A percentile compares a stretch with the other conserved stretches of the same genome.
Evolutionary conservation across 192 early-diverging fungal species (phyloP).

Genomic region (Umbelopsis isabellina): DNA sequence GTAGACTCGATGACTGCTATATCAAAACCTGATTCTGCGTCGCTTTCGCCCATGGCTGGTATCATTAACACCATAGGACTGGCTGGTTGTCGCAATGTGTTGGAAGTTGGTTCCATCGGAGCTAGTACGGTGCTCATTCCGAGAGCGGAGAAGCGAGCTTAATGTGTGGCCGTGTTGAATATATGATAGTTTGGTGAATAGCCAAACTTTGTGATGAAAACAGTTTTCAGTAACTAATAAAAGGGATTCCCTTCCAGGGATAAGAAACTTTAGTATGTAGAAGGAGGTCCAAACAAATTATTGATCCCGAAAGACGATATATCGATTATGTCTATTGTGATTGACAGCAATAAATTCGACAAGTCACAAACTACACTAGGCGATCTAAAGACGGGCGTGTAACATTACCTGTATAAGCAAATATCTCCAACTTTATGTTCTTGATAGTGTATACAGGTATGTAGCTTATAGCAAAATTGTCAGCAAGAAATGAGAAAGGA

Average conservation of each 20-base stretch:
- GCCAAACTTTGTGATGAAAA: too few species aligned
- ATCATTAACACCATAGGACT: not conserved
- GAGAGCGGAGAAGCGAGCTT: slow-evolving; percentile 9
- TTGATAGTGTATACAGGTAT: not conserved
- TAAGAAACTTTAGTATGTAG: too few species aligned
- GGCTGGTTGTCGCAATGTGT: not conserved
- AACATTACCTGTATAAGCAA: too few species aligned
- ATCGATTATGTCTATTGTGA: too few species aligned
- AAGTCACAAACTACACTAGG: too few species aligned
- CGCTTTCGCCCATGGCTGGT: not conserved
- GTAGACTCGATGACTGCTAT: slow-evolving; percentile 16
- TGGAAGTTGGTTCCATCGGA: not conserved
- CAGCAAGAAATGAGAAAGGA: not conserved
- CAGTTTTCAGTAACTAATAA: too few species aligned
- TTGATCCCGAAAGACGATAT: too few species aligned
- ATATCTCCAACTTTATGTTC: too few species aligned
- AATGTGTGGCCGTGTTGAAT: not conserved
- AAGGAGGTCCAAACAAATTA: too few species aligned
- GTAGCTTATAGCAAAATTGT: not conserved
- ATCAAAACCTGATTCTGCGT: slow-evolving; percentile 9
- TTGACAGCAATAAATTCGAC: too few species aligned
- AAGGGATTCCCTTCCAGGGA: too few species aligned
- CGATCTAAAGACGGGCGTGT: too few species aligned
- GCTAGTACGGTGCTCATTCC: slow-evolving; percentile 16
- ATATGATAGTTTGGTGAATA: not conserved